phyloP scores from a whole-genome alignment of 768 basidiomycete genomes.

The Russula emetica region DNA sequence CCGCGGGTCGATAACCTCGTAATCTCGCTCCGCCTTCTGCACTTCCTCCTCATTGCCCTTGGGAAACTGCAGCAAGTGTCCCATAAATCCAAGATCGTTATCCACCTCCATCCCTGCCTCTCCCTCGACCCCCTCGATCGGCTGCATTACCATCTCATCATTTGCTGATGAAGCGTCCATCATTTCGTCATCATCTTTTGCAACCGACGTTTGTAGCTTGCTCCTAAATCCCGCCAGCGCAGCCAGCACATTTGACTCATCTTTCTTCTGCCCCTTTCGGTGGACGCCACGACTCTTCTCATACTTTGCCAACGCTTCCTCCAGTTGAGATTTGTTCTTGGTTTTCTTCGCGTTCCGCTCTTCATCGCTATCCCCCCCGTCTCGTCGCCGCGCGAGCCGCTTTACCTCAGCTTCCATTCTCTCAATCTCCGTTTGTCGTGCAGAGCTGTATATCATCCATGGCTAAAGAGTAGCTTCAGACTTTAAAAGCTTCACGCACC shows the following conservation, averaged over 20 bases:
- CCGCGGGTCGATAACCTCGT: slow-evolving; percentile 85
- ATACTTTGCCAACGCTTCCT: slow-evolving; percentile 81
- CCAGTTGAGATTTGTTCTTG: slow-evolving; percentile 65
- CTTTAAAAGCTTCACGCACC: slow-evolving; percentile 38
- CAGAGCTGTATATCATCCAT: slow-evolving; percentile 41
- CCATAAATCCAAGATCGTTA: slow-evolving; percentile 69
- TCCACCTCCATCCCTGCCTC: slow-evolving; percentile 70
- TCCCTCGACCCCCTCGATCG: slow-evolving; percentile 42
- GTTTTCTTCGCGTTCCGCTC: slow-evolving; percentile 52
- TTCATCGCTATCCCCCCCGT: slow-evolving; percentile 63
- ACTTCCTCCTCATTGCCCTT: slow-evolving; percentile 76
- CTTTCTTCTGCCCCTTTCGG: slow-evolving; percentile 51
- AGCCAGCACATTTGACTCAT: slow-evolving; percentile 69
- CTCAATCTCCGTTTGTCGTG: slow-evolving; percentile 72
- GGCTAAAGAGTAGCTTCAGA: not conserved
- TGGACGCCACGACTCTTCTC: slow-evolving; percentile 57
- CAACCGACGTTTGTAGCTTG: slow-evolving; percentile 50
- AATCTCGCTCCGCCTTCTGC: slow-evolving; percentile 74
- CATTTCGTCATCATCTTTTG: slow-evolving; percentile 30
- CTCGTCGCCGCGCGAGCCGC: slow-evolving; percentile 60
- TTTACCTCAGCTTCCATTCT: slow-evolving; percentile 88
- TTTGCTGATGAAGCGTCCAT: slow-evolving; percentile 25
- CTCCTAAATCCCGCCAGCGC: slow-evolving; percentile 66
- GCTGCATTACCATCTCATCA: slow-evolving; percentile 28
- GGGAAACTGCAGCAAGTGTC: slow-evolving; percentile 67